These are phyloP conservation scores for Monilinia laxa DNA, from an alignment of 2,329 filamentous ascomycete species.

Conservation along the genomic window DNA sequence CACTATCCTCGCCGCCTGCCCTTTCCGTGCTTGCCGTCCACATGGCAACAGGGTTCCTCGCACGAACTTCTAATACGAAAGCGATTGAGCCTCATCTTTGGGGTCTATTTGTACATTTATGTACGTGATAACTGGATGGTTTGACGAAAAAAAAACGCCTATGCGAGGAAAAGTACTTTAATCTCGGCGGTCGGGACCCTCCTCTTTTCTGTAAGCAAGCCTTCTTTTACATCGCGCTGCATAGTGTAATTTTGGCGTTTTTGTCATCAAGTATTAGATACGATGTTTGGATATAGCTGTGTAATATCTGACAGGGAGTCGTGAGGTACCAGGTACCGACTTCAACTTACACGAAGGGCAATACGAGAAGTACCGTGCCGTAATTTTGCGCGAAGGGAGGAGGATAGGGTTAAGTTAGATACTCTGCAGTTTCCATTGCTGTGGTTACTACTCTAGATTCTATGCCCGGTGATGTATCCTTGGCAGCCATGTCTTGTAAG, in stretches of 20 bases:
- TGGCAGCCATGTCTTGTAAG: background rate
- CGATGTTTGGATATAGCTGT: background rate
- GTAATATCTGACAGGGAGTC: background rate
- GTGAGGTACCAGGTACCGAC: background rate
- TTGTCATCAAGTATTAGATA: background rate
- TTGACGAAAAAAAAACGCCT: background rate
- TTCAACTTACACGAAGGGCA: background rate
- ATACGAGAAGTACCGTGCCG: conserved; percentile 14
- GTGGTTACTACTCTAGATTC: background rate
- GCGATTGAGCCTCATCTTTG: conserved; percentile 13
- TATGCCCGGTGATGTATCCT: background rate
- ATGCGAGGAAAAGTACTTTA: background rate
- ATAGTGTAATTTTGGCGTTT: background rate
- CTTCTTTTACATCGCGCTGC: background rate
- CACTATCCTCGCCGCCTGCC: background rate
- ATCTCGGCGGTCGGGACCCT: background rate
- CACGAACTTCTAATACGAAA: background rate
- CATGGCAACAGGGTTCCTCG: background rate
- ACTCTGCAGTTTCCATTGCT: background rate
- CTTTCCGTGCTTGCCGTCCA: background rate
- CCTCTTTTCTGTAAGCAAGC: background rate
- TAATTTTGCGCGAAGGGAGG: background rate
- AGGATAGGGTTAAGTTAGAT: background rate
- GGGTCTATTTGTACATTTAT: background rate
- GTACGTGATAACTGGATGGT: no score